These are phyloP conservation scores for Juglanconis oblonga DNA, from an alignment of 2,329 filamentous ascomycete species.

Conservation along the genomic window DNA sequence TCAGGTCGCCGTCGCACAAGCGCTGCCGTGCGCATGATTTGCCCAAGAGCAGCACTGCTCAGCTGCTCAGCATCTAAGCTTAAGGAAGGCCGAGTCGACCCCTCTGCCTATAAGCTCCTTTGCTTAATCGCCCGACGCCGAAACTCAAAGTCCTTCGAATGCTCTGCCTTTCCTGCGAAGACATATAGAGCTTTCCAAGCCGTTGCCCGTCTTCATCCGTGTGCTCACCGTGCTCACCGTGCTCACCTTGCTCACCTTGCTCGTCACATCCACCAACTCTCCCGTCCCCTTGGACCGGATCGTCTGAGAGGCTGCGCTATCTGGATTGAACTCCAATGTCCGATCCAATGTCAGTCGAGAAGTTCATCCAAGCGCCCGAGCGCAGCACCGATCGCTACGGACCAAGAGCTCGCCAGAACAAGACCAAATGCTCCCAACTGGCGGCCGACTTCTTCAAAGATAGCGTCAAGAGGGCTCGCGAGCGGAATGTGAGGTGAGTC, in stretches of 20 bases:
- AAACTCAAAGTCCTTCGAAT: too few relatives aligned
- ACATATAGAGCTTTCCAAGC: neutral
- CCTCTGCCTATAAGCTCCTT: neutral
- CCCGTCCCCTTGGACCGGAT: neutral
- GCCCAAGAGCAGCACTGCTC: slow-evolving; percentile 9
- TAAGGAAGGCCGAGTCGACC: neutral
- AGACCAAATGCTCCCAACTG: slow-evolving; percentile 36
- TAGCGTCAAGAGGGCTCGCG: slow-evolving; percentile 71
- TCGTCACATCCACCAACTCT: neutral
- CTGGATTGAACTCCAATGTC: neutral
- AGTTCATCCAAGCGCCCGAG: slow-evolving; percentile 45
- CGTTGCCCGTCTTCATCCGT: neutral
- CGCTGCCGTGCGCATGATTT: slow-evolving; percentile 9
- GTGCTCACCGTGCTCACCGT: neutral
- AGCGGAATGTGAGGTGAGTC: slow-evolving; percentile 65
- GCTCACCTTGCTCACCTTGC: neutral
- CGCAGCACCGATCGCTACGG: slow-evolving; percentile 61
- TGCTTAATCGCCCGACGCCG: too few relatives aligned
- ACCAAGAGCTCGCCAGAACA: slow-evolving; percentile 34
- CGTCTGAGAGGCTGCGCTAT: neutral
- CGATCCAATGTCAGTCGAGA: slow-evolving; percentile 4
- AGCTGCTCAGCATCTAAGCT: neutral
- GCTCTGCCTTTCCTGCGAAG: neutral
- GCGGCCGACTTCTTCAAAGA: slow-evolving; percentile 74
- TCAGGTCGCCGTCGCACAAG: slow-evolving; percentile 8